A percentile compares a stretch with the other conserved stretches of the same genome.
These are phyloP conservation scores for Irineochytrium annulatum DNA, from an alignment of 192 early-diverging fungal genomes.

Conservation along the genomic window DNA sequence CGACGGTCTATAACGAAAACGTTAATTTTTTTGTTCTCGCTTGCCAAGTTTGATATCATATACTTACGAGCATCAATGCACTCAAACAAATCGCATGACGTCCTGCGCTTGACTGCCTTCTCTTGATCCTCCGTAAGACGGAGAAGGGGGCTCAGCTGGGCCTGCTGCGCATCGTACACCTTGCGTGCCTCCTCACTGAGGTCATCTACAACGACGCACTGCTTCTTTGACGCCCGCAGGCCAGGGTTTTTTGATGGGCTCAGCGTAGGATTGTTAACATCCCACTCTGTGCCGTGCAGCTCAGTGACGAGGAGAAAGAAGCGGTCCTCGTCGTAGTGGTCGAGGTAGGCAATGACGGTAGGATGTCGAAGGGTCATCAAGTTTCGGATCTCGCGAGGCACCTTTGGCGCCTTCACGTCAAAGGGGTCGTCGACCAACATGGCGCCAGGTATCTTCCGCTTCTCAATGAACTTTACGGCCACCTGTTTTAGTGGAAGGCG, in stretches of 20 bases:
- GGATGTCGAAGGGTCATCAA: constrained; percentile 36
- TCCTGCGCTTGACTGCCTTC: constrained; percentile 30
- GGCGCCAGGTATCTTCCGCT: constrained; percentile 36
- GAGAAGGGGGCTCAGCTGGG: no score
- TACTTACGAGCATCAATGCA: no score
- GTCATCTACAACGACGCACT: no score
- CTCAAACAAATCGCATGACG: constrained; percentile 50
- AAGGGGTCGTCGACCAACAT: constrained; percentile 27
- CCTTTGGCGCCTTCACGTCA: neutral
- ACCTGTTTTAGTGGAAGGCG: constrained; percentile 27
- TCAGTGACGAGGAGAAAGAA: constrained; percentile 49
- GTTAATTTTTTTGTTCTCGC: constrained; percentile 15
- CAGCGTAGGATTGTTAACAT: constrained; percentile 23
- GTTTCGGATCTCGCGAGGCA: constrained; percentile 41
- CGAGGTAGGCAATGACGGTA: constrained; percentile 45
- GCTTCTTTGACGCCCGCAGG: constrained; percentile 1
- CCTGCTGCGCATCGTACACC: no score
- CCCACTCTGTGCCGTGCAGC: constrained; percentile 46
- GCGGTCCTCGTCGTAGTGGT: constrained; percentile 26
- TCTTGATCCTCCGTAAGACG: no score
- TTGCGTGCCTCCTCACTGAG: no score
- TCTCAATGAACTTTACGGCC: constrained; percentile 47
- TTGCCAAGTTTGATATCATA: no score
- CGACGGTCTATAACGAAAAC: constrained; percentile 15
- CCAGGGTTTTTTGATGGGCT: constrained; percentile 35